Conservation (phyloP, 2,329 filamentous ascomycete genomes). For the Ceratocystis papillata region DNA sequence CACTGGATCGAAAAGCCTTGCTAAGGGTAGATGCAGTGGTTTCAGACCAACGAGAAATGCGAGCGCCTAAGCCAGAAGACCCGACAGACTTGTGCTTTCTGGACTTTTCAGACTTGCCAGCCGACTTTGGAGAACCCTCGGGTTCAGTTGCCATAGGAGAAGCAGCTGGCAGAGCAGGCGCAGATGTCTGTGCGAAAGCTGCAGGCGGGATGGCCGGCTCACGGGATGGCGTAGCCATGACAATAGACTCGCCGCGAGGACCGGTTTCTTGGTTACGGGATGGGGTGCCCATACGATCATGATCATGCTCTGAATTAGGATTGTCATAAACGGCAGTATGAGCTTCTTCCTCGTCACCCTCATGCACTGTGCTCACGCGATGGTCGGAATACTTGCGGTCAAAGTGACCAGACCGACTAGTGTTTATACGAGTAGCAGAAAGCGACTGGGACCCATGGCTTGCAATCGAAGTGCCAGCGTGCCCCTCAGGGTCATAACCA, state of each 20-base stretch:
- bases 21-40: conserved; percentile 84
- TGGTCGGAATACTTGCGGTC: conserved; percentile 57
- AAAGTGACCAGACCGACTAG: conserved; percentile 62
- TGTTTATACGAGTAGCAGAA: conserved; percentile 33
- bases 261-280: conserved; percentile 10
- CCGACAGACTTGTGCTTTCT: conserved; percentile 83
- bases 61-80: conserved; percentile 71
- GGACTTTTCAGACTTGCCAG: conserved; percentile 51
- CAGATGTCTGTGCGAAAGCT: conserved; percentile 13
- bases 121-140: conserved; percentile 58
- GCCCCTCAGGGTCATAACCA: conserved; percentile 54
- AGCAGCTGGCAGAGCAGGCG: background rate
- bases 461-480: conserved; percentile 32
- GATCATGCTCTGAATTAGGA: conserved; percentile 30
- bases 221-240: conserved; percentile 16
- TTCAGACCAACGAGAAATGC: conserved; percentile 95
- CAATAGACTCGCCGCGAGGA: conserved; percentile 20
- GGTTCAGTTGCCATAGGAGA: conserved; percentile 44
- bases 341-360: conserved; percentile 63
- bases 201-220: conserved; percentile 19
- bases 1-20: conserved; percentile 61
- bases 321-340: conserved; percentile 35
- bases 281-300: conserved; percentile 29
- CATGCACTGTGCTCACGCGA: conserved; percentile 80
- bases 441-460: conserved; percentile 37